Evolutionary conservation across 768 basidiomycete species (phyloP), one percentile per base, ranked within the genome.

Genomic region (Rhodotorula kratochvilovae): DNA sequence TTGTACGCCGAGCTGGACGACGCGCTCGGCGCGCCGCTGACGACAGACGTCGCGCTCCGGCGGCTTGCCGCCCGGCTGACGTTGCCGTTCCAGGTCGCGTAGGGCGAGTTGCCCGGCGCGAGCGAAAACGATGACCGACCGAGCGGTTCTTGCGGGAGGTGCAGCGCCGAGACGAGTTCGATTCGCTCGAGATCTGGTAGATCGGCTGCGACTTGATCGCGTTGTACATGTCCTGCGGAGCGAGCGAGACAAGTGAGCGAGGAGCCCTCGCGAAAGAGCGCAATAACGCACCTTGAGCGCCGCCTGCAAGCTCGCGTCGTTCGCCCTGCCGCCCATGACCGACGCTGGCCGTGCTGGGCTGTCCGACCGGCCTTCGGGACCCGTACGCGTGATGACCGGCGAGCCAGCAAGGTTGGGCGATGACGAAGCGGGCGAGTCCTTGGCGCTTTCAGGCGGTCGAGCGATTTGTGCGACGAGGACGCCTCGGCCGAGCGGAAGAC

Each of bases 291-390:
- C 58, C 85, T 92, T 94, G 72, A 99, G 85, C 72, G 91, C 78
- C 68, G 75, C 84, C 80, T 97, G 94, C 85, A 97, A 88, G 67
- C 95, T 93, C 21, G 78, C 80, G 78, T 95, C 92, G 91, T 92
- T 27, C n/a, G 29, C 27, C 51, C 25, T 25, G 48, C 2, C 48
- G 2, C 23, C 25, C 48, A 25, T 5, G 6, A 23, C 48, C 19
- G 25, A 15, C 36, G 35, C n/a, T 55, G 54, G 35, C 13, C 31
- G 31, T 25, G 36, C 33, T 5, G 17, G 16, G 31, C 16, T 23
- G 61, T 53, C 15, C 23, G 5, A 27, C 25, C 11, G 5, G 48
- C 48, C 48, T 1, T 50, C 48, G 8, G 48, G 25, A 3, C 35
- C n/a, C n/a, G 56, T 29, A 3, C 65, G 65, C 7, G 65, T 51